Conservation (phyloP, 768 basidiomycete genomes). For the Lactifluus pinguis region DNA sequence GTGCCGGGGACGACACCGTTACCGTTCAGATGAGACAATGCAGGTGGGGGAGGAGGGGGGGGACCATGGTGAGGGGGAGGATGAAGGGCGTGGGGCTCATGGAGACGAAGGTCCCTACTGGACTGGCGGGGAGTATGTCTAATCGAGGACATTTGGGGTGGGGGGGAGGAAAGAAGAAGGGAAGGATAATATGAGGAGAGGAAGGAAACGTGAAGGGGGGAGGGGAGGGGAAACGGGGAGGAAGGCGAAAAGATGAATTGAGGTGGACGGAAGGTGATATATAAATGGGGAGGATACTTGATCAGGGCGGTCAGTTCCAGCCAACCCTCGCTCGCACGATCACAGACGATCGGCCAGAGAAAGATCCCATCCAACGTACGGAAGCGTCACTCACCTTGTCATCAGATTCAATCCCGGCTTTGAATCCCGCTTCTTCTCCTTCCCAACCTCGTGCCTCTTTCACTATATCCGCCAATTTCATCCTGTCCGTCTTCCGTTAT, state of each 20-base stretch:
- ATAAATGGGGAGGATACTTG: conserved; percentile 31
- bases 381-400: conserved; percentile 20
- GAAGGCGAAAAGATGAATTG: conserved; percentile 24
- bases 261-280: conserved; percentile 19
- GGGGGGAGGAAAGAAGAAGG: conserved; percentile 20
- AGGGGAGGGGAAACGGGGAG: conserved; percentile 26
- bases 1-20: conserved; percentile 35
- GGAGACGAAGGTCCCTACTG: conserved; percentile 55
- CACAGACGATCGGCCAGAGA: conserved; percentile 49
- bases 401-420: conserved; percentile 22
- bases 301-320: conserved; percentile 30
- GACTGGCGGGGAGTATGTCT: conserved; percentile 52
- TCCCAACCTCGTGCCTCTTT: conserved; percentile 51
- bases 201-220: conserved; percentile 23
- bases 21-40: conserved; percentile 48
- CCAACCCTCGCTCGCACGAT: conserved; percentile 44
- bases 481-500: conserved; percentile 32
- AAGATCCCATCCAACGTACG: conserved; percentile 20
- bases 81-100: conserved; percentile 43
- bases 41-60: conserved; percentile 31
- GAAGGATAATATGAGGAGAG: conserved; percentile 14
- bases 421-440: conserved; percentile 30
- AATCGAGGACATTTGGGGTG: conserved; percentile 40
- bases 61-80: conserved; percentile 36
- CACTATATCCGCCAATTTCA: conserved; percentile 27